Conservation (phyloP, 2,329 filamentous ascomycete species). For the Neurospora crassa region DNA sequence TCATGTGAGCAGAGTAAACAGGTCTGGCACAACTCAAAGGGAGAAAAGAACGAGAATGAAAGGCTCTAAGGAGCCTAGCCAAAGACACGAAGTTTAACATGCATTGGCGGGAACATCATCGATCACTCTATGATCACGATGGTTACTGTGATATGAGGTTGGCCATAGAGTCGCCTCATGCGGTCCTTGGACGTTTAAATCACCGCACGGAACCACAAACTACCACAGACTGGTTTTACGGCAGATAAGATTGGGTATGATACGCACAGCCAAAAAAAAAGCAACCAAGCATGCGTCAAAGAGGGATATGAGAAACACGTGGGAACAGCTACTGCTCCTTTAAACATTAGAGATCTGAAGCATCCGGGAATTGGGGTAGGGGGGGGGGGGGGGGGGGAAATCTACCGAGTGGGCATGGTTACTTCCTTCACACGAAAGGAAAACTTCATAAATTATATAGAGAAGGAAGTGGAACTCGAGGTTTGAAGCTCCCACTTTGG, state of each 20-base stretch:
- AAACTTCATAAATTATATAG: background rate
- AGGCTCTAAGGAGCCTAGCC: background rate
- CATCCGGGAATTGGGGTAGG: background rate
- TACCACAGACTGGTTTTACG: no score
- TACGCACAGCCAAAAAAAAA: background rate
- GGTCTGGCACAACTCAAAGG: background rate
- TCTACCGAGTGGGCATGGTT: background rate
- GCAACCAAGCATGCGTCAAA: background rate
- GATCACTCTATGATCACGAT: background rate
- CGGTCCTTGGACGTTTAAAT: background rate
- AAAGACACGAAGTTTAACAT: background rate
- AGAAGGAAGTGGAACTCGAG: background rate
- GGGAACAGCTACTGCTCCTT: background rate
- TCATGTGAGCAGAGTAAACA: slow-evolving; percentile 19
- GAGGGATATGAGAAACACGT: background rate
- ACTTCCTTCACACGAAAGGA: background rate
- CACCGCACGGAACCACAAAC: background rate
- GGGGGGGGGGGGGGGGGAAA: no score
- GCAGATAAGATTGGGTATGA: background rate
- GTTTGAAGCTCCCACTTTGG: background rate
- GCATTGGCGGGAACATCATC: background rate
- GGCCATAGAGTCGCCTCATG: background rate
- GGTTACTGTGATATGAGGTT: background rate
- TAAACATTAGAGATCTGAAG: background rate
- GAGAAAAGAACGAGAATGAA: background rate